Evolutionary conservation across 805 yeast genomes (phyloP), one percentile per base, ranked within the genome.

Genomic region (Cyberlindnera galapagoensis): DNA sequence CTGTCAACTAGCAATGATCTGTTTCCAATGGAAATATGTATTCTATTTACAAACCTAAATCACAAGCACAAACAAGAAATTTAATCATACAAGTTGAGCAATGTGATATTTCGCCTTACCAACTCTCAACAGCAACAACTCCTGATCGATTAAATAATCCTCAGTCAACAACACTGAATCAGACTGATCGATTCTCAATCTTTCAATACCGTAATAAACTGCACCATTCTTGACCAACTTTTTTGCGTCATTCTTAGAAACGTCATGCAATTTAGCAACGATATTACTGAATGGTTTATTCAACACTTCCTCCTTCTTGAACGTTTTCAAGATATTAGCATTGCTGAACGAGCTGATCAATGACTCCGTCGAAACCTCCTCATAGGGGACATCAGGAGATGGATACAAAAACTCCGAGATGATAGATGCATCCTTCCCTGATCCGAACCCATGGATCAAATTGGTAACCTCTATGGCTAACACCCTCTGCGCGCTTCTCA

Each of bases 401-500:
- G 79, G 79, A 55, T 76, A 87, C 24, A 87, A 52, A 33, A 82
- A 69, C 6, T 77, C 69, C 11, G 94, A 78, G 11, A 84, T 69
- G 15, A 69, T 61, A 14, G 74, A 72, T 44, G 92, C 83, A 23
- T 74, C 71, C 17, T 69, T 64, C 4, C 95, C 88, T 8, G 69
- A 67, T 4, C 87, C 90, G 7, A 64, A 66, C 0, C 97, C 97
- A 57, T 88, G 96, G 25, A 92, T 67, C 47, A 92, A 64, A 47
- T 86, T 94, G 6, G 90, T 81, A 28, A 88, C 82, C 51, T 90
- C 95, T 21, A 72, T 59, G 1, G 97, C 97, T 19, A 92, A 66
- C 0, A 77, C 53, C 28, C 74, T 65, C 57, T 92, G 97, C 0
- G 88, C 97, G 10, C 65, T 43, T 34, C 95, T 68, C 18, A 59